Conservation (phyloP, 2,329 filamentous ascomycete genomes). For the Ophiostoma montium region DNA sequence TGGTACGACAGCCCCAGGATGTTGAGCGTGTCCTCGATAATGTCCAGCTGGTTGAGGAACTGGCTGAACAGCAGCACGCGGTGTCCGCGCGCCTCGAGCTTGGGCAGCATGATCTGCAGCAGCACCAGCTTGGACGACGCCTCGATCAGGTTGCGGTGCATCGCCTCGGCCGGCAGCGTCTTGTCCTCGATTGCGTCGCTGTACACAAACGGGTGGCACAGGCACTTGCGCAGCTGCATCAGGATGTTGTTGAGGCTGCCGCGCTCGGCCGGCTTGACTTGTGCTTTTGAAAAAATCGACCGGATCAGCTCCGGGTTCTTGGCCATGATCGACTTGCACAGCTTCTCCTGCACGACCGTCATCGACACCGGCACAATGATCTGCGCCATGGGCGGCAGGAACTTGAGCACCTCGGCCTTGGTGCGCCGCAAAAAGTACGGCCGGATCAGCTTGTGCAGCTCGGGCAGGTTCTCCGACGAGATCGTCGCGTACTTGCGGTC, state of each 20-base stretch:
- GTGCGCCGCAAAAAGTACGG: slow-evolving; percentile 60
- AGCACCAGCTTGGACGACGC: slow-evolving; percentile 82
- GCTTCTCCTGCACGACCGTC: slow-evolving; percentile 81
- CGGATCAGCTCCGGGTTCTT: slow-evolving; percentile 83
- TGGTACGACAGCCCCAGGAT: slow-evolving; percentile 60
- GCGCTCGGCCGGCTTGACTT: slow-evolving; percentile 55
- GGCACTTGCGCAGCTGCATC: slow-evolving; percentile 84
- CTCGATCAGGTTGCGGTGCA: slow-evolving; percentile 73
- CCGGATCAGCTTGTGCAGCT: slow-evolving; percentile 72
- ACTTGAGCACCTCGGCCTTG: slow-evolving; percentile 80
- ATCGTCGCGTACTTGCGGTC: slow-evolving; percentile 67
- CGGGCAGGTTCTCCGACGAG: slow-evolving; percentile 65
- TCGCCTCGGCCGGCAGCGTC: slow-evolving; percentile 41
- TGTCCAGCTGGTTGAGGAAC: slow-evolving; percentile 75
- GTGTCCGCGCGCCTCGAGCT: slow-evolving; percentile 71
- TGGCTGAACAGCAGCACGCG: slow-evolving; percentile 93
- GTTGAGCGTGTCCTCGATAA: slow-evolving; percentile 81
- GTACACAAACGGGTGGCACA: slow-evolving; percentile 95
- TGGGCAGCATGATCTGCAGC: slow-evolving; percentile 73
- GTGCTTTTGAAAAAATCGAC: slow-evolving; percentile 62
- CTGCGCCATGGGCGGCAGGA: slow-evolving; percentile 83
- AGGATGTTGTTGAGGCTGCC: slow-evolving; percentile 85
- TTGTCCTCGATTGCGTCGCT: slow-evolving; percentile 80
- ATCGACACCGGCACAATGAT: slow-evolving; percentile 95
- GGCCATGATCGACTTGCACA: slow-evolving; percentile 85